Evolutionary conservation across 192 early-diverging fungal genomes (phyloP).

Genomic region (Podila epigama): DNA sequence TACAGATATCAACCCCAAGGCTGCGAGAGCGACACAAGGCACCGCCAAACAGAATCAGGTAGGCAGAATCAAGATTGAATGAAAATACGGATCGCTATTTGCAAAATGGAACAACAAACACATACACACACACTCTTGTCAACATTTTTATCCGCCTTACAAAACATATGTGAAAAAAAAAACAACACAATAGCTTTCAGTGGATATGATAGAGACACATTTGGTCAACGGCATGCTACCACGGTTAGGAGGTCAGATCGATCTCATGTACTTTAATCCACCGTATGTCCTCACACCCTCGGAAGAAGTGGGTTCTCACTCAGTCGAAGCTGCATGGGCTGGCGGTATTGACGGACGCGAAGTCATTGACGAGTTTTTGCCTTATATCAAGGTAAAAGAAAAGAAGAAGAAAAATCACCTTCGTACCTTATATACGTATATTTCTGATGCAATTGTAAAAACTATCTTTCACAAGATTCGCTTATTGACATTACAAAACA

Average conservation of each 20-base stretch:
- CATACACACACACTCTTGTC: no score
- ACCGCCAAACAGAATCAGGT: slow-evolving; percentile 67
- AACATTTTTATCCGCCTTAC: not conserved
- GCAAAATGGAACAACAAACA: no score
- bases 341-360: slow-evolving; percentile 91
- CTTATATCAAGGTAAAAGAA: slow-evolving; percentile 66
- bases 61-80: no score
- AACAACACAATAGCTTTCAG: slow-evolving; percentile 39
- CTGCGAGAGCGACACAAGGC: slow-evolving; percentile 67
- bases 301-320: slow-evolving; percentile 75
- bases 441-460: not conserved
- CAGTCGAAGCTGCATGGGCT: slow-evolving; percentile 90
- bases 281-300: slow-evolving; percentile 91
- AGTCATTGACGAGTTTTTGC: slow-evolving; percentile 83
- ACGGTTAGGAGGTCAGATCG: slow-evolving; percentile 64
- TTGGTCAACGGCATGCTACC: slow-evolving; percentile 64
- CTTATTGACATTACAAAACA: no score
- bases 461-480: not conserved
- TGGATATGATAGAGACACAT: slow-evolving; percentile 73
- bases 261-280: slow-evolving; percentile 93
- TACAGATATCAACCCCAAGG: slow-evolving; percentile 87
- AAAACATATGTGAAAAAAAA: no score
- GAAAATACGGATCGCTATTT: no score
- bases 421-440: not conserved
- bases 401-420: not conserved